Conservation (phyloP, 305 asterid species). For the Rubia tinctorum region DNA sequence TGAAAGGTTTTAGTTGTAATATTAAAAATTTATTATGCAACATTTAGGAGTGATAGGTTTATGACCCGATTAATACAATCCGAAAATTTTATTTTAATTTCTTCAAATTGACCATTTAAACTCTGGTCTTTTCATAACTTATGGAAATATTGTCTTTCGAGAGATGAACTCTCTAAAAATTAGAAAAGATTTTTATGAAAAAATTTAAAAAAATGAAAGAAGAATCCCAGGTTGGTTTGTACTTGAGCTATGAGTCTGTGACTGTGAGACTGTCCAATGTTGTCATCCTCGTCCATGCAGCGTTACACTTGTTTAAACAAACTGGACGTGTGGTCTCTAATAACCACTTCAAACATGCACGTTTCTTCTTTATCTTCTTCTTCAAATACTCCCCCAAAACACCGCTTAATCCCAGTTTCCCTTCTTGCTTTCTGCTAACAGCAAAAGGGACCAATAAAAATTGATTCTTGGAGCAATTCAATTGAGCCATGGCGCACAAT, state of each 20-base stretch:
- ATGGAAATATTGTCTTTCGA: too few species aligned
- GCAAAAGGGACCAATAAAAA: background rate
- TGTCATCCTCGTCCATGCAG: conserved; percentile 10
- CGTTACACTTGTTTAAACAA: background rate
- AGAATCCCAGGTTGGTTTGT: too few species aligned
- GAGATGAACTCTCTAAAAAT: too few species aligned
- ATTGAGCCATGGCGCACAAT: conserved; percentile 17
- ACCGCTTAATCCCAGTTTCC: background rate
- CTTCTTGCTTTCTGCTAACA: background rate
- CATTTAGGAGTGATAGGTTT: too few species aligned
- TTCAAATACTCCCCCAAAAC: background rate
- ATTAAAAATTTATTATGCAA: too few species aligned
- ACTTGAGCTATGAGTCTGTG: background rate
- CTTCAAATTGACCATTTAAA: too few species aligned
- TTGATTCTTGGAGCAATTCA: background rate
- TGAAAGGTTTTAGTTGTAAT: too few species aligned
- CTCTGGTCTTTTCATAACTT: too few species aligned
- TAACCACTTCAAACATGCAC: background rate
- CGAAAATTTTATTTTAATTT: too few species aligned
- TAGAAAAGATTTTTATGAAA: too few species aligned
- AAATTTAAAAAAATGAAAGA: too few species aligned
- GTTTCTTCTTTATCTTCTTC: background rate
- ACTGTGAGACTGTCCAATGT: background rate
- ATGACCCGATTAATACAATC: too few species aligned
- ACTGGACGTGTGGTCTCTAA: background rate